Evolutionary conservation across 331 rosid genomes (phyloP).

Genomic region (Acacia concinna): DNA sequence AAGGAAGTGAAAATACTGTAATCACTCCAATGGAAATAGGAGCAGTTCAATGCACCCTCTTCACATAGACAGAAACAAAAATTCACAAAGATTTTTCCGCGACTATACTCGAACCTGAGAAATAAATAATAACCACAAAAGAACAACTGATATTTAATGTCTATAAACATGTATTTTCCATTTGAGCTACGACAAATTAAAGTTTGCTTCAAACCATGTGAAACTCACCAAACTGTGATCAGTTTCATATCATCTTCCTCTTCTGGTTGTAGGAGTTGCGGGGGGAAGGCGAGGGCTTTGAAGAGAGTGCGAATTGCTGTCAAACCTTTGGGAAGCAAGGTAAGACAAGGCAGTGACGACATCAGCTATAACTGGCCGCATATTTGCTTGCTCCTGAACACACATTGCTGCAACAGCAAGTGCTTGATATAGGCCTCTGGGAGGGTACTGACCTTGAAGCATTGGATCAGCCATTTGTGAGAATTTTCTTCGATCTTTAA

Average conservation of each 20-base stretch:
- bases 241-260: constrained; percentile 38
- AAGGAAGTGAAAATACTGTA: constrained; percentile 2
- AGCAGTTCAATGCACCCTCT: constrained; percentile 33
- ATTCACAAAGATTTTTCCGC: constrained; percentile 29
- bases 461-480: constrained; percentile 72
- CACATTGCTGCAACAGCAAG: constrained; percentile 84
- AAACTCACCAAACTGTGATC: constrained; percentile 28
- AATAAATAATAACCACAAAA: constrained; percentile 26
- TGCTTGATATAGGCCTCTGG: constrained; percentile 72
- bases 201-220: constrained; percentile 20
- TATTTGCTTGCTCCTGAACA: constrained; percentile 75
- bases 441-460: constrained; percentile 73
- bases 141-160: constrained; percentile 33
- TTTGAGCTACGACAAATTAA: background rate
- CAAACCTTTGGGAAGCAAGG: constrained; percentile 69
- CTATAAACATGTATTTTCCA: constrained; percentile 32
- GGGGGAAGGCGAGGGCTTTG: constrained; percentile 56
- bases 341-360: constrained; percentile 80
- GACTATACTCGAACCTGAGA: constrained; percentile 26
- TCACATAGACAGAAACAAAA: constrained; percentile 30
- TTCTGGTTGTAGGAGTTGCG: constrained; percentile 56
- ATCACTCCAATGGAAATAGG: constrained; percentile 33
- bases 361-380: constrained; percentile 75
- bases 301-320: constrained; percentile 43
- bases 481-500: constrained; percentile 58